Base-by-base conservation (phyloP, 306 rosid genomes). In the Pyrus pyrifolia region DNA sequence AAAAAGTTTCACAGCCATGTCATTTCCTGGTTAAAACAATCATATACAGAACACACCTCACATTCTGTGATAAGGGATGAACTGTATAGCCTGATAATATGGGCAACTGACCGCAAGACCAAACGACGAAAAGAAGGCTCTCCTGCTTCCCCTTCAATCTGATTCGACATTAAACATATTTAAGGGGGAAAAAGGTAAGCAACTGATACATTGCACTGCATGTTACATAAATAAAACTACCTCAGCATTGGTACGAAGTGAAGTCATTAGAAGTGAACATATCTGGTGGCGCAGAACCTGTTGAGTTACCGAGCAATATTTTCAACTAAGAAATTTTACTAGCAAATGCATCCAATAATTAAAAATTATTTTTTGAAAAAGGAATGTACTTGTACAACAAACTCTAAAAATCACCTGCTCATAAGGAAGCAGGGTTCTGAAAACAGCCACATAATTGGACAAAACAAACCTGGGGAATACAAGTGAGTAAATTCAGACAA, bases 21-120 rank as follows among this genome's bases (percentile, higher is more conserved):
- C 70, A 45, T 22, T 10, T 12, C 44, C 61, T 22, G 81, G 74
- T 51, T 70, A 73, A 77, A 59, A 80, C 58, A 83, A 66, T 72
- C 69, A 68, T 68, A 83, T 31, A 51, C 71, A 78, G 72, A 79
- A 85, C 90, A 80, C 88, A 87, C 98, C 94, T 94, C 98, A 83
- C 95, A 90, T 84, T 94, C 98, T 51, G 98, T 92, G 81, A 90
- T 68, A 63, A 94, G 97, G 78, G 98, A 92, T 80, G 98, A 83
- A 86, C 98, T 92, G 83, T 94, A 92, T 74, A 87, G 97, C 89
- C 97, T 85, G 90, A 94, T 89, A 76, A 94, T 94, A 88, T 94
- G 98, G 83, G 97, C 97, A 86, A 94, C 97, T 19, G 97, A 94
- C 80, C 98, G 96, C 95, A 94, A 81, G 78, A 94, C 97, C 89